phyloP scores from a whole-genome alignment of 371 early-diverging fungal species.

The Lichtheimia ramosa region DNA sequence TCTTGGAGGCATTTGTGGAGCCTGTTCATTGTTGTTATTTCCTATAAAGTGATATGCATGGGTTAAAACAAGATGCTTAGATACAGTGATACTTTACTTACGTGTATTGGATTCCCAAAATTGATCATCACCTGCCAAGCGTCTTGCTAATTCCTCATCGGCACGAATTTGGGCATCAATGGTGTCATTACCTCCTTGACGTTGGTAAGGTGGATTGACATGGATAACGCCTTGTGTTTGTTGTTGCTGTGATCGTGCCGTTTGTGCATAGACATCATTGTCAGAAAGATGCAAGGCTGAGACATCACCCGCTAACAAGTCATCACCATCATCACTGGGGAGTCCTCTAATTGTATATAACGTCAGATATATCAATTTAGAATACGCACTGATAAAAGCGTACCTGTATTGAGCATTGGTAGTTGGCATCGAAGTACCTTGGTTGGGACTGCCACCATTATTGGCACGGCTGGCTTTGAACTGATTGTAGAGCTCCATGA shows the following conservation, averaged over 20 bases:
- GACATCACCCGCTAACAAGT: constrained; percentile 47
- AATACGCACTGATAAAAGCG: not conserved
- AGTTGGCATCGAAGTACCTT: constrained; percentile 32
- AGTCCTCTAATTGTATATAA: constrained; percentile 27
- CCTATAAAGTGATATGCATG: too few relatives aligned
- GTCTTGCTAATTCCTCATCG: constrained; percentile 47
- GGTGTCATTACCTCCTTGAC: constrained; percentile 5
- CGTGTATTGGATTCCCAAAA: constrained; percentile 7
- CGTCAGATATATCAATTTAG: not conserved
- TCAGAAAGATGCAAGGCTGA: constrained; percentile 51
- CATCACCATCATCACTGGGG: constrained; percentile 46
- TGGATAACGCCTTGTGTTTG: constrained; percentile 18
- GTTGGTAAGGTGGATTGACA: constrained; percentile 21
- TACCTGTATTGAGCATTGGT: constrained; percentile 50
- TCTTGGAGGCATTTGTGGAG: constrained; percentile 6
- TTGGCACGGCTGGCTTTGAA: constrained; percentile 34
- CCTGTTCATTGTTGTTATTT: too few relatives aligned
- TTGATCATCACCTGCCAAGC: constrained; percentile 34
- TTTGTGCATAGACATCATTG: constrained; percentile 48
- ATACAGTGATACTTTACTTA: too few relatives aligned
- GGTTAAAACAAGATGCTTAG: too few relatives aligned
- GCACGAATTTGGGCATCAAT: constrained; percentile 40
- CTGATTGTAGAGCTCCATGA: constrained; percentile 46
- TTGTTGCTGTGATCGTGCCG: constrained; percentile 6
- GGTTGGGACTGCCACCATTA: constrained; percentile 5